These are phyloP conservation scores for Teratosphaeria destructans DNA, from an alignment of 2,329 filamentous ascomycete genomes.

Conservation along the genomic window DNA sequence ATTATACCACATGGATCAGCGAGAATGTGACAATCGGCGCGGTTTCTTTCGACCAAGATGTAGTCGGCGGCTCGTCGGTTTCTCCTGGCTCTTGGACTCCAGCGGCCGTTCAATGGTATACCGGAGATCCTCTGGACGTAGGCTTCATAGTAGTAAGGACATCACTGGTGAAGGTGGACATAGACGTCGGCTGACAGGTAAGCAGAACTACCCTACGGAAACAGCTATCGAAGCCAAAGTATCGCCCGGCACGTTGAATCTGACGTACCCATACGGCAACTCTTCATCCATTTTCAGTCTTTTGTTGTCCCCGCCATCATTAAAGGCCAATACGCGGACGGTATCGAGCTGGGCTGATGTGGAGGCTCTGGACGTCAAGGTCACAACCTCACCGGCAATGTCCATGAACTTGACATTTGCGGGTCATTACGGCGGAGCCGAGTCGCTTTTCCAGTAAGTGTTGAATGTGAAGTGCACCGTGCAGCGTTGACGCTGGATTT, in stretches of 20 bases:
- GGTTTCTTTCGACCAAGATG: background rate
- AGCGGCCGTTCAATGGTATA: background rate
- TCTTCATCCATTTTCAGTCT: conserved; percentile 41
- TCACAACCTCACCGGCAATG: conserved; percentile 36
- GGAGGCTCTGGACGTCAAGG: conserved; percentile 36
- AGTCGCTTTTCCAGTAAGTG: conserved; percentile 29
- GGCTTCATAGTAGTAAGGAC: background rate
- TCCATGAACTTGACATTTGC: conserved; percentile 35
- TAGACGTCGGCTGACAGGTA: background rate
- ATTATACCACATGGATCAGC: background rate
- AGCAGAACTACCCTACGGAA: background rate
- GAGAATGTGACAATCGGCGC: background rate
- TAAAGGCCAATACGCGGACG: conserved; percentile 27
- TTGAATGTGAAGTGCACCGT: background rate
- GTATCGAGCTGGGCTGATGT: conserved; percentile 40
- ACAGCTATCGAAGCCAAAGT: background rate
- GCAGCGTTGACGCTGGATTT: background rate
- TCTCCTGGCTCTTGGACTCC: background rate
- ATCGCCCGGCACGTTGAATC: conserved; percentile 30
- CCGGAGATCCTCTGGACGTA: background rate
- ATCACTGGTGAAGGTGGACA: background rate
- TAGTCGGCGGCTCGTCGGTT: background rate
- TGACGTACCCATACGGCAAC: conserved; percentile 47
- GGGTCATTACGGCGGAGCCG: conserved; percentile 30
- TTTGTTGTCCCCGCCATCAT: conserved; percentile 38